phyloP scores from a whole-genome alignment of 306 rosid species.

The Acmispon strigosus region DNA sequence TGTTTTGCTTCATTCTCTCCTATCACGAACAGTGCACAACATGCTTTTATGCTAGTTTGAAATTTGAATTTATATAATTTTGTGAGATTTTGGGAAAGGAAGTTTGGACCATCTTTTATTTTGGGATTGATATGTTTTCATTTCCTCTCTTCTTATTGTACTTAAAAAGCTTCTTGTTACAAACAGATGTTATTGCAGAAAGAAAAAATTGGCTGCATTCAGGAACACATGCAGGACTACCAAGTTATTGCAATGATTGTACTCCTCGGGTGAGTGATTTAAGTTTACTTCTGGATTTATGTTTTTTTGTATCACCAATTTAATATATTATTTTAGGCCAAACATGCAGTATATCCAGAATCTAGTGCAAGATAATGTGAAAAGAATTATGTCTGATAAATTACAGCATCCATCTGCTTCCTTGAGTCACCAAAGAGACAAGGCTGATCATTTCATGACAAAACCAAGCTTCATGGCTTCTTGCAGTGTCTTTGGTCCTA shows the following conservation, averaged over 20 bases:
- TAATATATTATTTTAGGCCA: conserved; percentile 47
- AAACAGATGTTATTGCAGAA: conserved; percentile 61
- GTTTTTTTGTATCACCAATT: background rate
- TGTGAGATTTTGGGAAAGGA: background rate
- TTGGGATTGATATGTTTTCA: background rate
- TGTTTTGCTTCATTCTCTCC: background rate
- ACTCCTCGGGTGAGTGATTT: conserved; percentile 59
- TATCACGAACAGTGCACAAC: background rate
- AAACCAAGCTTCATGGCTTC: conserved; percentile 76
- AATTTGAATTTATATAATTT: conserved; percentile 11
- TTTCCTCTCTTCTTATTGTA: background rate
- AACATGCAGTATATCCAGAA: conserved; percentile 61
- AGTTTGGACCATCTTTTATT: background rate
- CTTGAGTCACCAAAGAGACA: conserved; percentile 29
- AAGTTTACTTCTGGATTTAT: background rate
- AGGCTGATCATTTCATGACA: conserved; percentile 29
- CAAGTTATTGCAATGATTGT: conserved; percentile 86
- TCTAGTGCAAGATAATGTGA: conserved; percentile 54
- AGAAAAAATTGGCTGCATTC: conserved; percentile 37
- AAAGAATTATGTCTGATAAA: conserved; percentile 61
- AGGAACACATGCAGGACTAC: conserved; percentile 69
- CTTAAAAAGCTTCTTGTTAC: conserved; percentile 15
- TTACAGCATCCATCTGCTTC: conserved; percentile 45
- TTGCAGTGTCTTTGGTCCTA: conserved; percentile 75
- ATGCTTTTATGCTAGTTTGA: conserved; percentile 8